Percentiles rank a stretch among this genome's conserved stretches.
Conservation (phyloP, 495 filamentous ascomycete species). For the Tuber calosporum region DNA sequence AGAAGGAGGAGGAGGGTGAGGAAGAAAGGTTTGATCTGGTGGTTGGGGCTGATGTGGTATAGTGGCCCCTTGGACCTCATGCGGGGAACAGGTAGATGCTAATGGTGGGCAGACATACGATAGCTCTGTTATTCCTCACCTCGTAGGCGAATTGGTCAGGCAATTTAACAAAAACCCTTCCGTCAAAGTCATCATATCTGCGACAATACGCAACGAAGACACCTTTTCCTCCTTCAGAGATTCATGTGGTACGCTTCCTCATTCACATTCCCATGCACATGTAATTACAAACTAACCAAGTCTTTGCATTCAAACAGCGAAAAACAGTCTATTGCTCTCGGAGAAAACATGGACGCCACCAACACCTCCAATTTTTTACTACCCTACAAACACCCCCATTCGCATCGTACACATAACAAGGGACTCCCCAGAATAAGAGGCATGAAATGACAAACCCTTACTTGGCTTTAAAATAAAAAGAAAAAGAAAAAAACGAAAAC, state of each 20-base stretch:
- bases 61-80: slow-evolving; percentile 12
- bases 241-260: slow-evolving; percentile 51
- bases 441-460: background rate
- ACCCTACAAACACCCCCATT: slow-evolving; percentile 40
- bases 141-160: slow-evolving; percentile 52
- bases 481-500: background rate
- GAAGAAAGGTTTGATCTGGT: slow-evolving; percentile 47
- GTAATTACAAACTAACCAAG: slow-evolving; percentile 18
- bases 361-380: slow-evolving; percentile 40
- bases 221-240: slow-evolving; percentile 54
- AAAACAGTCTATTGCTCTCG: slow-evolving; percentile 28
- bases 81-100: background rate
- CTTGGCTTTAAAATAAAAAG: too few species aligned
- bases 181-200: slow-evolving; percentile 53
- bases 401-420: slow-evolving; percentile 33
- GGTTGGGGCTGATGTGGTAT: slow-evolving; percentile 50
- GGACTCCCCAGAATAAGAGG: background rate
- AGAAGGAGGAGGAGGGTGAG: slow-evolving; percentile 15
- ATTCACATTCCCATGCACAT: background rate
- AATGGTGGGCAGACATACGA: slow-evolving; percentile 56
- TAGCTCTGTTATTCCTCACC: slow-evolving; percentile 50
- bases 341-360: slow-evolving; percentile 18
- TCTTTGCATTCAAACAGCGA: slow-evolving; percentile 24
- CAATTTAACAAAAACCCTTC: slow-evolving; percentile 50
- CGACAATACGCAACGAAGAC: slow-evolving; percentile 56